phyloP scores from a whole-genome alignment of 352 stramenopile species.

The Phytophthora pisi region DNA sequence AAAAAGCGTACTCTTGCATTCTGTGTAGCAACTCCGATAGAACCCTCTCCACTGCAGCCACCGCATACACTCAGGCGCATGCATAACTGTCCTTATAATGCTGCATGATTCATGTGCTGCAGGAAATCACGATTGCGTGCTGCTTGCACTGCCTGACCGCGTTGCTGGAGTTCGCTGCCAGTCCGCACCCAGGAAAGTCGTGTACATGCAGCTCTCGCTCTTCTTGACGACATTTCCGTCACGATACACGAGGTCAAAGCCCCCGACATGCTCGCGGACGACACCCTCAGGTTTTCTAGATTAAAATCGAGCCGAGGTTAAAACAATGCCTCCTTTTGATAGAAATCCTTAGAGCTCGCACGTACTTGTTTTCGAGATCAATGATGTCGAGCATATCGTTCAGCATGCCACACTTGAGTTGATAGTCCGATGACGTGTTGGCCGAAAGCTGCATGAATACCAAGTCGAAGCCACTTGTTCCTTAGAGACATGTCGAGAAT shows the following conservation, averaged over 20 bases:
- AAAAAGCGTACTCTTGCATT: constrained; percentile 5
- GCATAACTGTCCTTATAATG: not conserved
- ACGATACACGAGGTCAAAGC: constrained; percentile 83
- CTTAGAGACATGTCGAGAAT: not conserved
- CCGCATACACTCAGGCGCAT: not conserved
- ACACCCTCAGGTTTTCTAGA: constrained; percentile 38
- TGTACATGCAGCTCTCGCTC: constrained; percentile 74
- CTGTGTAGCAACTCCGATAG: not conserved
- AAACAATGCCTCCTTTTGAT: not conserved
- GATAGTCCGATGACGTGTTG: constrained; percentile 92
- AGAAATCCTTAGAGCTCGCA: not conserved
- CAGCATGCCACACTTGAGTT: constrained; percentile 94
- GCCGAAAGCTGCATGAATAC: constrained; percentile 73
- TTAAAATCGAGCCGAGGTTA: constrained; percentile 2
- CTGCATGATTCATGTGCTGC: not conserved
- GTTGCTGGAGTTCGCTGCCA: constrained; percentile 48
- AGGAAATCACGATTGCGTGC: not conserved
- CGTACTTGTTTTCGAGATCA: constrained; percentile 89
- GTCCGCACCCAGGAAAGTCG: constrained; percentile 70
- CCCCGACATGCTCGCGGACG: constrained; percentile 57
- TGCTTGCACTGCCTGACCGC: constrained; percentile 10
- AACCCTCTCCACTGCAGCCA: not conserved
- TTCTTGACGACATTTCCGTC: constrained; percentile 65
- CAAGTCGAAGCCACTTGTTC: not conserved
- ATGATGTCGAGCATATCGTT: constrained; percentile 96